Base-by-base conservation (phyloP, 208 protist genomes). In the Naegleria fowleri region DNA sequence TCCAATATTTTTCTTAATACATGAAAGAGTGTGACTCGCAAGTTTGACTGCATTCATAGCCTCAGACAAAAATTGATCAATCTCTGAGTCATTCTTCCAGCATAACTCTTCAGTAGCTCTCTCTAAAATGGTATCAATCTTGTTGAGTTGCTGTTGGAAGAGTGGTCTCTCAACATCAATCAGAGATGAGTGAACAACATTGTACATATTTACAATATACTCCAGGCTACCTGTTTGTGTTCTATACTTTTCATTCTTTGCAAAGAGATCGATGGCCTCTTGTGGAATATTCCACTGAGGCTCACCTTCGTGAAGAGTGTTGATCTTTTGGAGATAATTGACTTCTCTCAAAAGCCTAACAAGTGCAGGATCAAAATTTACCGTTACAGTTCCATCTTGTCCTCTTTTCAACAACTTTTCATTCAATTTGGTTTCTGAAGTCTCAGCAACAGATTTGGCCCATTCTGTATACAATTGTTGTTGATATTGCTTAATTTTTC, bases 341-440 rank as follows among this genome's bases (percentile, higher is more conserved):
- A 98, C 97, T 93, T 99, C 98, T 86, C 97, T 95, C 79, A 99
- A 94, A 84, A 98, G 97, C 91, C 97, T 96, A 38, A 98, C 96
- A 25, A 99, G 95, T 5, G 94, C 94, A n/a, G 96, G 92, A 92
- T 99, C 98, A 92, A 99, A 99, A 94, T 99, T 99, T 83, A 99
- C 97, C 29, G 92, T 90, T 22, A 98, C 92, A 0, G 91, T 86
- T 40, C 93, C 91, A 41, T 94, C 94, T 25, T 91, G 91, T 25
- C 94, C 83, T 92, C 95, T 92, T 58, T 91, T 76, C 41, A 99
- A 94, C 38, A 99, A 93, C 16, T 96, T 95, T 93, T 98, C 93
- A 90, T 98, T 97, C 39, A 99, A 94, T 92, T 98, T 99, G 79
- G 98, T 95, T n/a, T 95, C 90, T 79, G 96, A 96, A 89, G 97